Conservation (phyloP, 441 rosid genomes). For the Jatropha podagrica region DNA sequence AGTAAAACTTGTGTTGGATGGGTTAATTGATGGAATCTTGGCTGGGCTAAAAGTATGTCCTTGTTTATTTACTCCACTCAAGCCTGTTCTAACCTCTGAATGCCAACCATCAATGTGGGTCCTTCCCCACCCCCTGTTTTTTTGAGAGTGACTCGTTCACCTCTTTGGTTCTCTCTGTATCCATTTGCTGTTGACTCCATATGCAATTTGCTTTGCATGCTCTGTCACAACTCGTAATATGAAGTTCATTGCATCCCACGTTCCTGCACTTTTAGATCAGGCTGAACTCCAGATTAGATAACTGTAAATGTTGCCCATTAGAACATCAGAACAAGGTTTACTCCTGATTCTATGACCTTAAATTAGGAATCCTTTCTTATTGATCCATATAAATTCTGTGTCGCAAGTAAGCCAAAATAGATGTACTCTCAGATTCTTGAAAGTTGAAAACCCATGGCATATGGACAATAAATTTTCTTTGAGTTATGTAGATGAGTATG, state of each 20-base stretch:
- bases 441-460: neutral
- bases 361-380: neutral
- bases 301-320: neutral
- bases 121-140: neutral
- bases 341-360: neutral
- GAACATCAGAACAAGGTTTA: neutral
- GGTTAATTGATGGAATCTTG: neutral
- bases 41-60: neutral
- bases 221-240: neutral
- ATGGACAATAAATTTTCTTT: neutral
- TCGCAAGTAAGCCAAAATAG: neutral
- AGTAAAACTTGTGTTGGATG: neutral
- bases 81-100: neutral
- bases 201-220: neutral
- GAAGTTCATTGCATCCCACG: neutral
- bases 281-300: neutral
- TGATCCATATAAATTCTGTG: neutral
- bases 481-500: neutral
- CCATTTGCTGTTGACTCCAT: no score
- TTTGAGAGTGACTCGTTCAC: neutral
- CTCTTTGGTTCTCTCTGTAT: neutral
- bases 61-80: neutral
- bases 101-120: neutral
- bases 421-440: conserved; percentile 2
- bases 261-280: neutral